These are phyloP conservation scores for Exsudoporus floridanus DNA, from an alignment of 1,284 basidiomycete species.

Conservation along the genomic window DNA sequence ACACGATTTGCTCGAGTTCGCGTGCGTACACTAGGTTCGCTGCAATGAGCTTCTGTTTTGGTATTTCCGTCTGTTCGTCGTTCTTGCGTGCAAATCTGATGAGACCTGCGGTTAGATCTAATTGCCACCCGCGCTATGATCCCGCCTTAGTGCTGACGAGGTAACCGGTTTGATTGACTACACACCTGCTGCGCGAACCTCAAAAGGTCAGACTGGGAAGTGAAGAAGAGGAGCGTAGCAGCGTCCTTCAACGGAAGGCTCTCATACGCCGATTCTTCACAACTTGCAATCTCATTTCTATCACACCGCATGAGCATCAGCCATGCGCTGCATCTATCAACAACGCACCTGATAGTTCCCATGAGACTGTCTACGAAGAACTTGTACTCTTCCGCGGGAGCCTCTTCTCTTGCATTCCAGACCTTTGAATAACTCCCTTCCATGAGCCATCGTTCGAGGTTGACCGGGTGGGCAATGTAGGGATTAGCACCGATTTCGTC, in stretches of 20 bases:
- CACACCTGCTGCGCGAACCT: constrained; percentile 74
- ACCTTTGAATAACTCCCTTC: constrained; percentile 98
- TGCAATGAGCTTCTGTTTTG: constrained; percentile 76
- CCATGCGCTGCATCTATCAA: neutral
- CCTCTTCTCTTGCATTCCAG: constrained; percentile 91
- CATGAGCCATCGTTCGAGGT: constrained; percentile 97
- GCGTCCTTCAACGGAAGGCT: constrained; percentile 86
- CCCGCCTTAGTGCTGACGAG: neutral
- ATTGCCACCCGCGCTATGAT: constrained; percentile 68
- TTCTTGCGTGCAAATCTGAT: constrained; percentile 69
- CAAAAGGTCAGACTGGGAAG: constrained; percentile 71
- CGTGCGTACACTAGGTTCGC: constrained; percentile 77
- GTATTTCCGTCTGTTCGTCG: constrained; percentile 79
- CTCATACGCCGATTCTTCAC: constrained; percentile 88
- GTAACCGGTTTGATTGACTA: neutral
- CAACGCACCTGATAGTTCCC: constrained; percentile 79
- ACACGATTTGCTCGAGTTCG: constrained; percentile 88
- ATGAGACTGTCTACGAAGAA: constrained; percentile 90
- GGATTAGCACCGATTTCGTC: constrained; percentile 73
- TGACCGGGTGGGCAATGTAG: constrained; percentile 83
- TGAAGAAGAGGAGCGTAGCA: constrained; percentile 86
- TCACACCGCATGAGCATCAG: neutral
- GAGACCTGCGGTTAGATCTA: constrained; percentile 58
- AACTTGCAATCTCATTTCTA: constrained; percentile 92
- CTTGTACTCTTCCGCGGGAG: constrained; percentile 83